Base-by-base conservation (phyloP, 208 protist genomes). In the Leishmania mexicana region DNA sequence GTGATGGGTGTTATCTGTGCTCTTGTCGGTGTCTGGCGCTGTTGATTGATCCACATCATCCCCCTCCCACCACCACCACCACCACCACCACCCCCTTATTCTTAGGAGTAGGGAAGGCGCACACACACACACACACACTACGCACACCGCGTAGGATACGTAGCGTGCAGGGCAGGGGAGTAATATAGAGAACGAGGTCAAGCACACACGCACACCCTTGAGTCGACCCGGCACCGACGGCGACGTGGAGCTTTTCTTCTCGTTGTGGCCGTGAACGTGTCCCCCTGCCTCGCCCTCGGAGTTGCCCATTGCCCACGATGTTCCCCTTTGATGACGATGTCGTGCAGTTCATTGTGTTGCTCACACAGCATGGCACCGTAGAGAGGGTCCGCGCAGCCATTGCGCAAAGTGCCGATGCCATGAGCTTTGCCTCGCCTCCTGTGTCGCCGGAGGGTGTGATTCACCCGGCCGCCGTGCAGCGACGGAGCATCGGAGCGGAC, bases 341-440 rank as follows among this genome's bases (percentile, higher is more conserved):
- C 10, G 71, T 95, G 64, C 58, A 89, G 51, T 89, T 92, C 51
- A 83, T 95, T 64, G 79, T 88, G 49, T 71, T 84, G 38, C 89
- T 97, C 58, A 90, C 88, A 75, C 80, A 88, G 75, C 87, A 84
- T 28, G 86, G 87, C 67, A 90, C 92, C 2, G 81, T 80, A 51
- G 49, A 88, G n/a, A 76, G 90, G 58, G 85, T 97, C n/a, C 88
- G 85, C 28, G 86, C 84, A 19, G 94, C 94, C 4, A 75, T 97
- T 31, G 7, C 35, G 10, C 78, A 76, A 13, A 86, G 90, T 60
- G 11, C 75, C 15, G 85, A 85, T 1, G 85, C 88, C 19, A 31
- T 79, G 65, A 53, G 17, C 71, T 90, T 92, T 75, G 80, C 78
- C 35, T 49, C 31, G 13, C 72, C 81, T 31, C 35, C 40, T 8